These are phyloP conservation scores for Cardiospermum halicacabum DNA, from an alignment of 345 rosid species.

Conservation along the genomic window DNA sequence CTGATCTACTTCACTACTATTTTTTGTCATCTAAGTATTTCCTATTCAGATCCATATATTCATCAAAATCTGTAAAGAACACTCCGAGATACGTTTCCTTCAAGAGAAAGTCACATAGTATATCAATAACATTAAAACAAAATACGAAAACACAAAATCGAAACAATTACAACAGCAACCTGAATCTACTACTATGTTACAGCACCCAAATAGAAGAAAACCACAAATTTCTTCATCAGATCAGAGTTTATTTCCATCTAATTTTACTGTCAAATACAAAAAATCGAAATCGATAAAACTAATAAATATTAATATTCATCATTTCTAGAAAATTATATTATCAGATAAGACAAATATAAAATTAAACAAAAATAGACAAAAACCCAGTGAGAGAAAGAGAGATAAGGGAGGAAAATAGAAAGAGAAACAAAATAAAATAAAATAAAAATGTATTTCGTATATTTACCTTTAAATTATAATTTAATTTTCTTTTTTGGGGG, in stretches of 20 bases:
- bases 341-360: background rate
- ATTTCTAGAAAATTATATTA: background rate
- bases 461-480: conserved; percentile 30
- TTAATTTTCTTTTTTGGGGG: background rate
- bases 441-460: background rate
- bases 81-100: background rate
- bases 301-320: background rate
- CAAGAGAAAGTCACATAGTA: background rate
- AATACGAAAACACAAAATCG: background rate
- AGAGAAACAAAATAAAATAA: background rate
- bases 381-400: background rate
- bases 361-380: background rate
- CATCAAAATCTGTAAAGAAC: background rate
- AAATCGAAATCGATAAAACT: background rate
- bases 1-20: conserved; percentile 20
- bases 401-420: background rate
- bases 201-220: background rate
- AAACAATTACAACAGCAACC: background rate
- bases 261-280: background rate
- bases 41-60: conserved; percentile 20
- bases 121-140: background rate
- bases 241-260: background rate
- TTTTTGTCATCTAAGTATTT: conserved; percentile 1
- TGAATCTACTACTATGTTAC: background rate
- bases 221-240: background rate